Evolutionary conservation across 257 asterid species (phyloP), one percentile per base, ranked within the genome.

Genomic region (Apocynum venetum): DNA sequence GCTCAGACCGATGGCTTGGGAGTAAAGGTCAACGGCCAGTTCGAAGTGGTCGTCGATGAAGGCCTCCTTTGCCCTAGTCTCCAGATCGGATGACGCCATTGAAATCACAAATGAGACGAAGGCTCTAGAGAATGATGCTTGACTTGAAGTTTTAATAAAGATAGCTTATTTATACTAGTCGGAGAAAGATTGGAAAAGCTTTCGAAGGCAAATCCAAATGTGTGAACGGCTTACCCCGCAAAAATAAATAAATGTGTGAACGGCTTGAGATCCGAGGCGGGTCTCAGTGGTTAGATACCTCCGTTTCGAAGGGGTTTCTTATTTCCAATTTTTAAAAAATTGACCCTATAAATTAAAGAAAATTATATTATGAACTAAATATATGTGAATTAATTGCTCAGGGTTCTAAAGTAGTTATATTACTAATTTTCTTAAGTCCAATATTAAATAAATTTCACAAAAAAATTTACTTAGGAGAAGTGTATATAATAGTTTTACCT

Each of bases 11-110:
- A 96, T 93, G 84, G 98, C 99, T 80, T 90, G 96, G 57, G 97
- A 76, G 86, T 93, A 96, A 59, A 96, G 97, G 89, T 93, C 97
- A 92, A 89, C 91, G 87, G 99, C 98, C 3, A 93, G 91, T 57
- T 96, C 97, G 85, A 96, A 96, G 89, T 90, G 95, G 90, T 96
- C 99, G 43, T 96, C 98, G 53, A 96, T 96, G 84, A 96, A 96
- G 55, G 99, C 99, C 25, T 89, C 97, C 72, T 86, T 89, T 10
- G 97, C 99, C 90, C 83, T 89, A 12, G 85, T 76, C 84, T 90
- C 97, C 85, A 96, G 96, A 96, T 90, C 99, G 85, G 90, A 80
- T 53, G 94, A 77, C 87, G 96, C 94, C 98, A 95, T 92, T 79
- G 89, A 60, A 76, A 81, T 63, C 53, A 19, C 61, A 15, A 43